Evolutionary conservation across 305 asterid species (phyloP).

Genomic region (Fraxinus dipetala): DNA sequence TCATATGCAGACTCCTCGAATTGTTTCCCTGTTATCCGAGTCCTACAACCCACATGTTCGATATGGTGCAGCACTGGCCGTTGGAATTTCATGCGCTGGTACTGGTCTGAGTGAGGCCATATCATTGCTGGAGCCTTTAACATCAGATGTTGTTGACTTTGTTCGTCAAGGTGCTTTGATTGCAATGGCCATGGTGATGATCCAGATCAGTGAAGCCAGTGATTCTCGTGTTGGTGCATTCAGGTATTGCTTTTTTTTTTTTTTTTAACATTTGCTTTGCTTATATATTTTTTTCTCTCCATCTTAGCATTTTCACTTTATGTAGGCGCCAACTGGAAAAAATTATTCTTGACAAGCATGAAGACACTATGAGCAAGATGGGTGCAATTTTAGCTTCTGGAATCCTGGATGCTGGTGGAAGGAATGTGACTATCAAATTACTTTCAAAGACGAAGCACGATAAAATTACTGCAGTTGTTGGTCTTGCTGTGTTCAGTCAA

Average conservation of each 20-base stretch:
- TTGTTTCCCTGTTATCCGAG: conserved; percentile 77
- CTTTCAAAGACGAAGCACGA: conserved; percentile 52
- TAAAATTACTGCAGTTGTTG: conserved; percentile 85
- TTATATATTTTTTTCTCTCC: neutral
- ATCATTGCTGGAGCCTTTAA: conserved; percentile 89
- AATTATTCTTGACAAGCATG: conserved; percentile 90
- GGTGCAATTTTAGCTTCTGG: conserved; percentile 98
- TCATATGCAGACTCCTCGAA: conserved; percentile 73
- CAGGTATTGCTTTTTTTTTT: conserved; percentile 45
- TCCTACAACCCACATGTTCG: conserved; percentile 93
- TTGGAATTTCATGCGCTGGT: conserved; percentile 97
- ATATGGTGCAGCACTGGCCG: conserved; percentile 97
- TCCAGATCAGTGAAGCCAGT: conserved; percentile 86
- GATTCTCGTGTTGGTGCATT: conserved; percentile 96
- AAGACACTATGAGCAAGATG: conserved; percentile 99
- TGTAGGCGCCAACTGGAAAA: conserved; percentile 92
- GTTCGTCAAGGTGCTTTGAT: conserved; percentile 99
- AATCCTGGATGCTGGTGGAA: conserved; percentile 89
- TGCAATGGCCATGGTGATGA: conserved; percentile 99
- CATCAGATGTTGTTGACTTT: conserved; percentile 89
- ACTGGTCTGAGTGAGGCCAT: conserved; percentile 98
- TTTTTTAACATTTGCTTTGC: neutral
- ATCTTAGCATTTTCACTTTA: conserved; percentile 15
- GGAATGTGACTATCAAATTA: conserved; percentile 79
- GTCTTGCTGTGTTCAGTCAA: conserved; percentile 93